A percentile compares a stretch with the other conserved stretches of the same genome.
Conservation (phyloP, 306 rosid genomes). For the Glycine tomentella region DNA sequence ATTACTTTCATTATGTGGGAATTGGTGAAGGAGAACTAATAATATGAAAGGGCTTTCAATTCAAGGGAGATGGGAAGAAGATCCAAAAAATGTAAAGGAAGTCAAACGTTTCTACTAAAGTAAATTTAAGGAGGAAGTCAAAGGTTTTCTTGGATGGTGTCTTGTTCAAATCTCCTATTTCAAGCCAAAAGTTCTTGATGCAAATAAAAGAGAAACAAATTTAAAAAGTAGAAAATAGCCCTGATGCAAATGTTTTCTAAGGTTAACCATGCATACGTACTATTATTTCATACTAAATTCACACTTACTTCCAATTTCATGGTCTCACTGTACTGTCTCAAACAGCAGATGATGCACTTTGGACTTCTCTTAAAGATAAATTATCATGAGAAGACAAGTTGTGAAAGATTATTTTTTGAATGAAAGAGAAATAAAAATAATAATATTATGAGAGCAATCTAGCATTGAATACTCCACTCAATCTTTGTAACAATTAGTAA, state of each 20-base stretch:
- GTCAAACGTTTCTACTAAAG: too few species aligned
- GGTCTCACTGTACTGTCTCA: not conserved
- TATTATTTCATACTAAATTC: slow-evolving; percentile 24
- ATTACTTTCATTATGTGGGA: too few species aligned
- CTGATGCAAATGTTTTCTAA: not conserved
- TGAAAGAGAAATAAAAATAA: slow-evolving; percentile 11
- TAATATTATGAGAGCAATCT: not conserved
- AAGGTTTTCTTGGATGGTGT: too few species aligned
- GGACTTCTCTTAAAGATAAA: not conserved
- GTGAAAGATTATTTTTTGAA: not conserved
- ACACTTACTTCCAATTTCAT: too few species aligned
- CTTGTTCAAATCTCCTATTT: too few species aligned
- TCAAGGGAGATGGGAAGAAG: too few species aligned
- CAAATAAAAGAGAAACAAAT: not conserved
- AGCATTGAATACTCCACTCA: not conserved
- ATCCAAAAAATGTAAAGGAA: too few species aligned
- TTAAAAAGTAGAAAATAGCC: not conserved
- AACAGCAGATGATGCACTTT: not conserved
- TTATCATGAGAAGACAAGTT: slow-evolving; percentile 7
- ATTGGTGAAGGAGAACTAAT: too few species aligned
- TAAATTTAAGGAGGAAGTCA: too few species aligned
- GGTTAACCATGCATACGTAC: not conserved
- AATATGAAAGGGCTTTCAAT: too few species aligned
- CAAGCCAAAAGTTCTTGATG: too few species aligned
- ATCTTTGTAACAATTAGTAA: not conserved